These are phyloP conservation scores for Fusarium abutilonis DNA, from an alignment of 2,329 filamentous ascomycete genomes.

Conservation along the genomic window DNA sequence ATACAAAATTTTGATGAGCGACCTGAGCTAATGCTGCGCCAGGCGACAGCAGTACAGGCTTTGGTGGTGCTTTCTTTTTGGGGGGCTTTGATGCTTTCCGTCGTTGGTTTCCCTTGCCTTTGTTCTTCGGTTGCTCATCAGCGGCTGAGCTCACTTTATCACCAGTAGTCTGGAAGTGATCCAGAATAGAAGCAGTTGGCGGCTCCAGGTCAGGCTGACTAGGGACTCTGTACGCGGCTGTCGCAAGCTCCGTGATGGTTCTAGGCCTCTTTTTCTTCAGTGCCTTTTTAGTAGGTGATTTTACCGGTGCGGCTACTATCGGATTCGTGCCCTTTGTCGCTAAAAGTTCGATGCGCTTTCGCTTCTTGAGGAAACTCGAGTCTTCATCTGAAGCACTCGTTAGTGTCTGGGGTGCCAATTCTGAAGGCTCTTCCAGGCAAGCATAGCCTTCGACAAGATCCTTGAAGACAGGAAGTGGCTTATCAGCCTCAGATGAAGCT, in stretches of 20 bases:
- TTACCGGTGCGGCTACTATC: slow-evolving; percentile 37
- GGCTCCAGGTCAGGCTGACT: slow-evolving; percentile 47
- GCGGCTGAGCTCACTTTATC: slow-evolving; percentile 2
- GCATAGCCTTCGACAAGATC: slow-evolving; percentile 57
- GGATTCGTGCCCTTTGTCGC: slow-evolving; percentile 46
- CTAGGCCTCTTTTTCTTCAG: slow-evolving; percentile 77
- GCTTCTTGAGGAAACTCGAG: slow-evolving; percentile 58
- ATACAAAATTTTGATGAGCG: slow-evolving; percentile 78
- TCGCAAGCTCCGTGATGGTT: slow-evolving; percentile 82
- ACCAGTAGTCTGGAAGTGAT: slow-evolving; percentile 51
- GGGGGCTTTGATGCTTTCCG: slow-evolving; percentile 47
- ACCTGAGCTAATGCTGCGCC: slow-evolving; percentile 72
- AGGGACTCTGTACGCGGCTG: slow-evolving; percentile 68
- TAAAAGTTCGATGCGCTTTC: slow-evolving; percentile 65
- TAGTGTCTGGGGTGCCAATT: slow-evolving; percentile 32
- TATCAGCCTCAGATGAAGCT: slow-evolving; percentile 14
- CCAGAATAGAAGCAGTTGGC: slow-evolving; percentile 54
- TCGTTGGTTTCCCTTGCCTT: slow-evolving; percentile 49
- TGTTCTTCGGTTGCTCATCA: slow-evolving; percentile 39
- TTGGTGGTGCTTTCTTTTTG: slow-evolving; percentile 56
- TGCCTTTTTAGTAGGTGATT: slow-evolving; percentile 60
- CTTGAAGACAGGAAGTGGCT: slow-evolving; percentile 53
- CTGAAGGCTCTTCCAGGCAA: slow-evolving; percentile 45
- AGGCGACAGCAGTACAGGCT: slow-evolving; percentile 72
- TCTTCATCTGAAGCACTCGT: slow-evolving; percentile 40